Percentiles rank a stretch among this genome's conserved stretches.
phyloP scores from a whole-genome alignment of 495 filamentous ascomycete species.

The Xanthoparmelia taractica region DNA sequence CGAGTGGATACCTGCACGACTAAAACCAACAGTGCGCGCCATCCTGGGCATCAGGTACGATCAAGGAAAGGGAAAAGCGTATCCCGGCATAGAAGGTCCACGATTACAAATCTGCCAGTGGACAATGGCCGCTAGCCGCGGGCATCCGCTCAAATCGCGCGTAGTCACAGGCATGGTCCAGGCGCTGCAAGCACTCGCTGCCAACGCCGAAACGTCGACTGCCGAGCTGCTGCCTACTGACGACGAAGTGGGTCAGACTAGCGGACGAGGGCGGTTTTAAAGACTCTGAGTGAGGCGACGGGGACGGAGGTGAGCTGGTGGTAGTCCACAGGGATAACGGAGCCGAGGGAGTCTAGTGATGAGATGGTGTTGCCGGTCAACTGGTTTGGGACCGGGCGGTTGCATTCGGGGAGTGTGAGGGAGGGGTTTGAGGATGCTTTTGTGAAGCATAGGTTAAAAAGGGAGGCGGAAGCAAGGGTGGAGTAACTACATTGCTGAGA shows the following conservation, averaged over 20 bases:
- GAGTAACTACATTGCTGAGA: background rate
- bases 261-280: slow-evolving; percentile 33
- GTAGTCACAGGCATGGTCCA: slow-evolving; percentile 31
- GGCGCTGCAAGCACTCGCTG: slow-evolving; percentile 16
- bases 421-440: background rate
- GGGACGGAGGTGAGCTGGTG: background rate
- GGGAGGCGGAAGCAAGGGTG: background rate
- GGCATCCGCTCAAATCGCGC: slow-evolving; percentile 7
- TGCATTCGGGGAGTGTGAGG: background rate
- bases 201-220: slow-evolving; percentile 28
- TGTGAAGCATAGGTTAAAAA: background rate
- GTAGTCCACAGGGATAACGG: slow-evolving; percentile 7
- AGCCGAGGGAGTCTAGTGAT: slow-evolving; percentile 6
- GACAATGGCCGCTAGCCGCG: slow-evolving; percentile 12
- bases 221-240: slow-evolving; percentile 6
- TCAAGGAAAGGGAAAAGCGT: slow-evolving; percentile 2
- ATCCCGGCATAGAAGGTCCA: background rate
- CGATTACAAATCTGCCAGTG: slow-evolving; percentile 19
- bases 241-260: slow-evolving; percentile 34
- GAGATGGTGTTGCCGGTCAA: slow-evolving; percentile 37
- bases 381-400: slow-evolving; percentile 31
- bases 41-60: slow-evolving; percentile 40
- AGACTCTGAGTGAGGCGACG: slow-evolving; percentile 29
- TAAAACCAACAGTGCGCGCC: slow-evolving; percentile 31
- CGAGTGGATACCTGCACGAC: slow-evolving; percentile 45